phyloP scores from a whole-genome alignment of 2,329 filamentous ascomycete species.

The Colletotrichum abscissum region DNA sequence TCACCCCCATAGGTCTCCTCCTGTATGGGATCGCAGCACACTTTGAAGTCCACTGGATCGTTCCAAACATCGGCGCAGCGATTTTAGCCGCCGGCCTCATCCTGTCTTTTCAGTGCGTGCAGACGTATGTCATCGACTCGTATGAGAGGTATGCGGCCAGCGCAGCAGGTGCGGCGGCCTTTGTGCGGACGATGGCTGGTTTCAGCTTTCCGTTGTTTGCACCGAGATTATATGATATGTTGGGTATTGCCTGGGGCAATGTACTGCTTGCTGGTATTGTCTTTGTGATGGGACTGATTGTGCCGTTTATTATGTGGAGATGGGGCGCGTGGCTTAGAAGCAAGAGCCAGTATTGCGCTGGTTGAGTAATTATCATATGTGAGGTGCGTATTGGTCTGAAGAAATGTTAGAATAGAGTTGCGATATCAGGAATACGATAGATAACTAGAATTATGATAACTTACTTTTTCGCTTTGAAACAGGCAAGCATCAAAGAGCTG shows the following conservation, averaged over 20 bases:
- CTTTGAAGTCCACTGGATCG: slow-evolving; percentile 57
- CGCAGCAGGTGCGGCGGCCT: slow-evolving; percentile 50
- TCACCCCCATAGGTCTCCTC: slow-evolving; percentile 61
- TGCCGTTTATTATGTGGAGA: slow-evolving; percentile 37
- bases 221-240: slow-evolving; percentile 49
- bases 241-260: slow-evolving; percentile 59
- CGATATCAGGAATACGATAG: background rate
- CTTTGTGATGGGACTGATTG: slow-evolving; percentile 32
- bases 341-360: slow-evolving; percentile 35
- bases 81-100: slow-evolving; percentile 62
- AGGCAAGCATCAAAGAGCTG: background rate
- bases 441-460: background rate
- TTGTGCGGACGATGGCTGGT: slow-evolving; percentile 65
- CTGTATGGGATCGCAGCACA: slow-evolving; percentile 60
- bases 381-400: too few species aligned
- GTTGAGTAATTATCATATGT: background rate
- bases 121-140: slow-evolving; percentile 61
- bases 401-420: too few species aligned
- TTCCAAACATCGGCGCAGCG: slow-evolving; percentile 68
- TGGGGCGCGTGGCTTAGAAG: slow-evolving; percentile 37
- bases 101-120: slow-evolving; percentile 66
- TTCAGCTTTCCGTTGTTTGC: slow-evolving; percentile 71
- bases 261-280: slow-evolving; percentile 46
- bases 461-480: background rate
- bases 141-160: slow-evolving; percentile 37